A percentile compares a stretch with the other conserved stretches of the same genome.
Conservation (phyloP, 129 eudicot genomes). For the Tagetes erecta region DNA sequence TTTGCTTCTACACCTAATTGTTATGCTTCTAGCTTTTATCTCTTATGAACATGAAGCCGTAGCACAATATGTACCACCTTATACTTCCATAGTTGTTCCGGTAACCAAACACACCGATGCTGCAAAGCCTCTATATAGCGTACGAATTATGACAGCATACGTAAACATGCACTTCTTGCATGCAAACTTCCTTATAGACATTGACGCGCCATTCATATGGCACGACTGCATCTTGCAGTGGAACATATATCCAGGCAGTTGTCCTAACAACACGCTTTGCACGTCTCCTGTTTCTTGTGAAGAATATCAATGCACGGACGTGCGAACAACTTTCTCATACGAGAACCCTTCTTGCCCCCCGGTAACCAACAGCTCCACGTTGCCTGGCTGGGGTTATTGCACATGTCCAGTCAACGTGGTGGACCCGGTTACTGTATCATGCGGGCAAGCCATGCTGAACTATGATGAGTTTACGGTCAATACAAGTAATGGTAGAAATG, state of each 20-base stretch:
- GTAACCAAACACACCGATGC: slow-evolving; percentile 35
- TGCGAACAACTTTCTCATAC: slow-evolving; percentile 23
- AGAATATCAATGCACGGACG: slow-evolving; percentile 37
- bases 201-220: slow-evolving; percentile 49
- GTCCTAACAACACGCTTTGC: slow-evolving; percentile 24
- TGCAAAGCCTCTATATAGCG: slow-evolving; percentile 38
- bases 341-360: slow-evolving; percentile 28
- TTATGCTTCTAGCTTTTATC: slow-evolving; percentile 17
- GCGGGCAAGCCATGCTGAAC: slow-evolving; percentile 32
- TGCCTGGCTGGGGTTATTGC: slow-evolving; percentile 24
- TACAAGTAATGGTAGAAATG: slow-evolving; percentile 38
- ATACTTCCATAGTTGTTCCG: slow-evolving; percentile 40
- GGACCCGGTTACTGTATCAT: slow-evolving; percentile 42
- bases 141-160: slow-evolving; percentile 25
- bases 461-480: slow-evolving; percentile 25
- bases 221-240: slow-evolving; percentile 32
- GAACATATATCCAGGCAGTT: slow-evolving; percentile 28
- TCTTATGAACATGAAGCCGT: slow-evolving; percentile 21
- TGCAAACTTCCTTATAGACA: slow-evolving; percentile 41
- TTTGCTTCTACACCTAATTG: slow-evolving; percentile 15
- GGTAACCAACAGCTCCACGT: not conserved
- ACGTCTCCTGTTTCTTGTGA: slow-evolving; percentile 28
- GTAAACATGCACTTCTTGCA: slow-evolving; percentile 1
- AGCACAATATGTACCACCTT: slow-evolving; percentile 32
- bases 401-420: slow-evolving; percentile 38